Percentiles rank a stretch among this genome's conserved stretches.
phyloP scores from a whole-genome alignment of 371 early-diverging fungal species.

The Quaeritorhiza haematococci region DNA sequence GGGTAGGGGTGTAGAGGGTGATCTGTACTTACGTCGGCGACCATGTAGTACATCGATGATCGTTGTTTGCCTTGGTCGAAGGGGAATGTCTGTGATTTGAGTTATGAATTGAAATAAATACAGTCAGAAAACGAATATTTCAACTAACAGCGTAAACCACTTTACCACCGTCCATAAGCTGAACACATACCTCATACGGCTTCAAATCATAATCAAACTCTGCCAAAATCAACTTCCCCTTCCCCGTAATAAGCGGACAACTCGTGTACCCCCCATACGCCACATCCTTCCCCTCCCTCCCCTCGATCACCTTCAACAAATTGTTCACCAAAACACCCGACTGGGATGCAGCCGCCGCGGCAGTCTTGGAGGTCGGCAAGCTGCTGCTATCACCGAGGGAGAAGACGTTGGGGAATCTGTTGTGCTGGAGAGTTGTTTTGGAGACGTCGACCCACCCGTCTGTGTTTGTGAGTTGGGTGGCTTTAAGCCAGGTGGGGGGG shows the following conservation, averaged over 20 bases:
- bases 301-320: slow-evolving; percentile 62
- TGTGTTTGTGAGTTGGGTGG: slow-evolving; percentile 61
- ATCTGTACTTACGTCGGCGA: slow-evolving; percentile 63
- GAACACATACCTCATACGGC: slow-evolving; percentile 61
- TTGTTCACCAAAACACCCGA: slow-evolving; percentile 72
- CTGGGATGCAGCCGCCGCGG: slow-evolving; percentile 81
- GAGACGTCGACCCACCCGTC: slow-evolving; percentile 82
- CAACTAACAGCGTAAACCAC: background rate
- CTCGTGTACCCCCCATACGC: slow-evolving; percentile 80
- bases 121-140: background rate
- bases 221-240: slow-evolving; percentile 75
- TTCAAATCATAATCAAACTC: slow-evolving; percentile 81
- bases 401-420: slow-evolving; percentile 72
- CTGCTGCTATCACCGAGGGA: slow-evolving; percentile 62
- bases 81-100: slow-evolving; percentile 63
- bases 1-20: too few species aligned
- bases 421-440: slow-evolving; percentile 73
- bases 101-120: background rate
- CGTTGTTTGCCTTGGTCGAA: slow-evolving; percentile 73
- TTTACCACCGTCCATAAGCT: background rate
- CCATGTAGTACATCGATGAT: slow-evolving; percentile 60
- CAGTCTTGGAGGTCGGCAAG: slow-evolving; percentile 87
- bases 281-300: slow-evolving; percentile 36
- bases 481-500: slow-evolving; percentile 71
- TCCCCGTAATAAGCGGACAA: slow-evolving; percentile 75